A percentile compares a stretch with the other conserved stretches of the same genome.
These are phyloP conservation scores for Casuarina equisetifolia DNA, from an alignment of 306 rosid species.

Conservation along the genomic window DNA sequence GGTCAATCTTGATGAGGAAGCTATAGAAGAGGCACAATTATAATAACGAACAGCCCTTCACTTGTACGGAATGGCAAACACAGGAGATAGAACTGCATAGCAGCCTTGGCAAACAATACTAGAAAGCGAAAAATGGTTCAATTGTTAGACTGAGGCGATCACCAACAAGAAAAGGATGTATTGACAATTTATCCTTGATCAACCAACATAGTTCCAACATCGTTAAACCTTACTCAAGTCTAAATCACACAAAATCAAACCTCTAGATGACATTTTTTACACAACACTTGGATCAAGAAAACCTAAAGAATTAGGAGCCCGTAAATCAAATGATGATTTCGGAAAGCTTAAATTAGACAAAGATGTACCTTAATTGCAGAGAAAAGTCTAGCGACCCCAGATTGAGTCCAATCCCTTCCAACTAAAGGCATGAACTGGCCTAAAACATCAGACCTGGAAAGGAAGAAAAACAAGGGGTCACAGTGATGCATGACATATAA, in stretches of 20 bases:
- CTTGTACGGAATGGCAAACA: neutral
- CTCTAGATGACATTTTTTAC: neutral
- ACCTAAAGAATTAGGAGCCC: neutral
- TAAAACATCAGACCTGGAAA: constrained; percentile 89
- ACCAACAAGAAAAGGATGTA: neutral
- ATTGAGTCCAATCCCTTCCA: constrained; percentile 96
- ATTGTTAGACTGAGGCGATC: neutral
- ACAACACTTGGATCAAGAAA: neutral
- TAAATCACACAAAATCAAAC: neutral
- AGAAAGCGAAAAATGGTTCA: neutral
- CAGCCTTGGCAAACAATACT: neutral
- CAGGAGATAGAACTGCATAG: neutral
- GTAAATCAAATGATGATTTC: constrained; percentile 7
- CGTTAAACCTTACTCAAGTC: neutral
- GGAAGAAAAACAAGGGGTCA: constrained; percentile 16
- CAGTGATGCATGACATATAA: neutral
- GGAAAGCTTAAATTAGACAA: constrained; percentile 7
- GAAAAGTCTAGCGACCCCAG: constrained; percentile 95
- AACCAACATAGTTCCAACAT: neutral
- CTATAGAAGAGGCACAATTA: neutral
- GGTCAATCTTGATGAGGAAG: neutral
- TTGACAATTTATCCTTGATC: neutral
- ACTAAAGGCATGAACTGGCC: constrained; percentile 99
- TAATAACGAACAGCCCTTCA: neutral
- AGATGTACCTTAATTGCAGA: constrained; percentile 76